Base-by-base conservation (phyloP, 176 grass and related monocot species). In the Bonia amplexicaulis region DNA sequence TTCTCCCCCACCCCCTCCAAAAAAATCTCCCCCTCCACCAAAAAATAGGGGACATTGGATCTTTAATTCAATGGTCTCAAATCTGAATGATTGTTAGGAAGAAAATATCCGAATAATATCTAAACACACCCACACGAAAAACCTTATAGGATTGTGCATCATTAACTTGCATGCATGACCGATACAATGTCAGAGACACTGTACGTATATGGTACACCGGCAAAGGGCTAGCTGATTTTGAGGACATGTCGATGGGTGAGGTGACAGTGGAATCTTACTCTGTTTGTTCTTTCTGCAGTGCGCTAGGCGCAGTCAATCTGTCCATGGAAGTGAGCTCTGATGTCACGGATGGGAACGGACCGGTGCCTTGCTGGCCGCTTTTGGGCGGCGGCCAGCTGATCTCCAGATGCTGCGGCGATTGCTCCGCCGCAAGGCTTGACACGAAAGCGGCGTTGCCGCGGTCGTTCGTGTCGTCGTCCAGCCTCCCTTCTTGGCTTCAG, bases 401-500 rank as follows among this genome's bases (percentile, higher is more conserved):
- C 42, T 27, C 89, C 74, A 60, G 89, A 79, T 90, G 89, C 89
- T 87, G 80, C 85, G 80, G 69, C 85, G 89, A 91, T 75, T 91
- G 80, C 89, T 91, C 89, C 71, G 80, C 67, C 80, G 59, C 67
- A 1, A 83, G 71, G 71, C 37, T 71, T 27, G 89, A 87, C 84
- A 83, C 80, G 0, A 90, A 87, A 40, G 80, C 79, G n/a, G 46
- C 79, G 9, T 22, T 90, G 84, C 84, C 67, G 14, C 74, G 74
- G 5, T 71, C 88, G 17, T 82, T 76, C 77, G 42, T 76, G 22
- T 85, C 88, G 9, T 89, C 88, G 7, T 94, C 94, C 1, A 92
- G 7, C 81, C 86, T 98, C 80, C 95, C 93, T 46, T 86, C 91
- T 11, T 95, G 93, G 95, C 95, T 98, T 8, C 95, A 91, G 77